These are phyloP conservation scores for Linaria vulgaris DNA, from an alignment of 257 asterid species.

Conservation along the genomic window DNA sequence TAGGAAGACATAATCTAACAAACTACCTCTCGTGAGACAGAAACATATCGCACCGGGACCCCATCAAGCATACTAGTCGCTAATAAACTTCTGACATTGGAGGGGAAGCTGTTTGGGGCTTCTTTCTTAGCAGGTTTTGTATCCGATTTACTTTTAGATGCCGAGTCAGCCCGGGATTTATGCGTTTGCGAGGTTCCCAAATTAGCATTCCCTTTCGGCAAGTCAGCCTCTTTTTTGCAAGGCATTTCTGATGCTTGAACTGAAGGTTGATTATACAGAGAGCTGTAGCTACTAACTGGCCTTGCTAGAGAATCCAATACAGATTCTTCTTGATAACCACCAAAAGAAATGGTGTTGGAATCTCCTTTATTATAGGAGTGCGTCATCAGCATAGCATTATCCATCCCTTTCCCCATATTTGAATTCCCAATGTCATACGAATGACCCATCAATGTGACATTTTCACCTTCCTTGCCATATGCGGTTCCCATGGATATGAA, in stretches of 20 bases:
- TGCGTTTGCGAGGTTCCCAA: constrained; percentile 35
- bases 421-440: constrained; percentile 48
- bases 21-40: constrained; percentile 75
- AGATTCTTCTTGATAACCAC: constrained; percentile 68
- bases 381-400: constrained; percentile 36
- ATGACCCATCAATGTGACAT: constrained; percentile 41
- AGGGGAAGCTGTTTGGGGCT: constrained; percentile 93
- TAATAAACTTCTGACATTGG: constrained; percentile 90
- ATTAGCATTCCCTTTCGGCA: constrained; percentile 34
- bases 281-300: constrained; percentile 61
- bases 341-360: constrained; percentile 45
- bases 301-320: constrained; percentile 54
- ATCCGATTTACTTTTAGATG: constrained; percentile 52
- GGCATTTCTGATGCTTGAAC: constrained; percentile 47
- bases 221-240: constrained; percentile 43
- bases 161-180: constrained; percentile 47
- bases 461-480: constrained; percentile 59
- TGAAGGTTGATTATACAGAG: constrained; percentile 63
- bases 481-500: constrained; percentile 53
- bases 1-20: constrained; percentile 5
- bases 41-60: constrained; percentile 77
- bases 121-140: constrained; percentile 68
- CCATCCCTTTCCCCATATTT: constrained; percentile 49
- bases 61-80: constrained; percentile 96
- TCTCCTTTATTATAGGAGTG: constrained; percentile 54